A percentile compares a stretch with the other conserved stretches of the same genome.
Conservation (phyloP, 2,329 filamentous ascomycete species). For the Epichloe sibirici region DNA sequence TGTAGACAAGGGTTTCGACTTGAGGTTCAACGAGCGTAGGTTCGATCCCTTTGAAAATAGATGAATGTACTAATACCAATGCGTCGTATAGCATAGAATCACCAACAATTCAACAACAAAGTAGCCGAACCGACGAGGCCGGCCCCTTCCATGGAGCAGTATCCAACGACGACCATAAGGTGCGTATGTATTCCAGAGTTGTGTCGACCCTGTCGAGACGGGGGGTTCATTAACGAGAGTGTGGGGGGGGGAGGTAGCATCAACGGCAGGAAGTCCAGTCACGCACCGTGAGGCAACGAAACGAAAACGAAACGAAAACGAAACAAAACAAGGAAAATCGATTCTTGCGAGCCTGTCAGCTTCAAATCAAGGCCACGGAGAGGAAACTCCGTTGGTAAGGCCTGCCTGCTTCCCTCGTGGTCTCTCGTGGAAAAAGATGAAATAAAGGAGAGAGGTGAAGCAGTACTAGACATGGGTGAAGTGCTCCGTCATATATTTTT, state of each 20-base stretch:
- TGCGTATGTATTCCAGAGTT: not conserved
- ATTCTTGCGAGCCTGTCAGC: not conserved
- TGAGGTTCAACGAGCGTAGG: slow-evolving; percentile 5
- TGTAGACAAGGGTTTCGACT: not conserved
- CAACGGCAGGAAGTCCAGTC: not conserved
- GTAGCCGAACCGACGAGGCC: not conserved
- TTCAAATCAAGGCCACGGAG: not conserved
- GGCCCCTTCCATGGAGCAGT: slow-evolving; percentile 7
- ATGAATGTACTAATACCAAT: not conserved
- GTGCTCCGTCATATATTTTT: slow-evolving; percentile 12
- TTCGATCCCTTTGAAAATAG: not conserved
- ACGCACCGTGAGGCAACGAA: not conserved
- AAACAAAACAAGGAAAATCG: not conserved
- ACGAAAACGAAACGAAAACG: not conserved
- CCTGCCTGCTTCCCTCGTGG: not conserved
- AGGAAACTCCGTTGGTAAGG: not conserved
- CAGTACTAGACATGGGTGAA: slow-evolving; percentile 4
- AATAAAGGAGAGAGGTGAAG: slow-evolving; percentile 1
- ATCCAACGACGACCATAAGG: slow-evolving; percentile 3
- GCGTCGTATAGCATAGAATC: not conserved
- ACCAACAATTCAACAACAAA: not conserved
- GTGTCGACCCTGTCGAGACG: not conserved
- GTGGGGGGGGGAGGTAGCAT: not conserved
- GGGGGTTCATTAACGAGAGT: not conserved
- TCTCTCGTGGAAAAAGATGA: not conserved